Base-by-base conservation (phyloP, 1,284 basidiomycete species). In the Limonomyces culmigenus region DNA sequence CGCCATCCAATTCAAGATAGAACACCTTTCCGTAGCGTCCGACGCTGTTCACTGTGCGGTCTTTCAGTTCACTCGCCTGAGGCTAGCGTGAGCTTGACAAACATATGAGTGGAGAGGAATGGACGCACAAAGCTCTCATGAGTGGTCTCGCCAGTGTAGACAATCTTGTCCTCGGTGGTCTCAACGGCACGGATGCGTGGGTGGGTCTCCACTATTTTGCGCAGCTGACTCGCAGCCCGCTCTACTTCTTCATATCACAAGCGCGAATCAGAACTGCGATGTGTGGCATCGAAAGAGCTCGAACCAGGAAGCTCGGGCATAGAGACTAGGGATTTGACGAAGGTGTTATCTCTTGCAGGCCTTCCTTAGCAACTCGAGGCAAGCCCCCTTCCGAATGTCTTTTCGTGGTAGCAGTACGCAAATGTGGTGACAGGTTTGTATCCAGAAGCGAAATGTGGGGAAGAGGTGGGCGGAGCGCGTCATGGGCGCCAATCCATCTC, bases 21-120 rank as follows among this genome's bases (percentile, higher is more conserved):
- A 86, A 81, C 40, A 70, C 70, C 53, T 88, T 89, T 31, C 84
- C 74, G 48, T 80, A 79, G 50, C 84, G 59, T 33, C 65, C 63
- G 3, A 74, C 78, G 36, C 63, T 60, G 5, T 54, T 56, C 17
- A 89, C 64, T 2, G 53, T 69, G 33, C 83, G 59, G 6, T 73
- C 75, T 12, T 55, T 54, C 2, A 85, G 45, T 45, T 75, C 71
- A 12, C 58, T 56, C 0, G 65, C 70, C 81, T 86, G 43, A 3
- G 14, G 6, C 19, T 4, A 5, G 15, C 17, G 12, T 14, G 20
- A 33, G 13, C 8, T 5, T 31, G 8, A 29, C 5, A 33, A 30
- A 34, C 33, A 21, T 17, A 23, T 6, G 15, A 29, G 35, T 33
- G 41, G 15, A 35, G 13, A 19, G 17, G 13, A 17, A 4, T 33